phyloP scores from a whole-genome alignment of 352 stramenopile species.

The Phytophthora pluvialis region DNA sequence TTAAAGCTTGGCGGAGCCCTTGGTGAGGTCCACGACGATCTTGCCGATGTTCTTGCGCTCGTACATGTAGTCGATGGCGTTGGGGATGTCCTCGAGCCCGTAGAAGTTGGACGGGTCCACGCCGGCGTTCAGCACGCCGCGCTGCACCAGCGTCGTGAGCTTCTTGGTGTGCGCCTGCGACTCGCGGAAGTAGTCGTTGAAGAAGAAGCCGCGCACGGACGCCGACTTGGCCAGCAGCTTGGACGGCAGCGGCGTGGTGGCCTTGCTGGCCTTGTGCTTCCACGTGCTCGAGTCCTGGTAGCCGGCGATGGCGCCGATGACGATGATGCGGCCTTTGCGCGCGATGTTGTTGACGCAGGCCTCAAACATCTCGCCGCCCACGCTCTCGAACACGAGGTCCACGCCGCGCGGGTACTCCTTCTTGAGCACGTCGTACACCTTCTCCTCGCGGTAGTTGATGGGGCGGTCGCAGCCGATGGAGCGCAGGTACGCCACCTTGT shows the following conservation, averaged over 20 bases:
- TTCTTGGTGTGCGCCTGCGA: slow-evolving; percentile 48
- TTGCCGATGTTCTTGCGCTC: slow-evolving; percentile 85
- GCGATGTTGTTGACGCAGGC: slow-evolving; percentile 65
- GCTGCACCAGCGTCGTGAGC: slow-evolving; percentile 57
- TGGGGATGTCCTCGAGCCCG: slow-evolving; percentile 61
- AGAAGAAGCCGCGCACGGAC: slow-evolving; percentile 62
- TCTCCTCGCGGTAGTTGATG: slow-evolving; percentile 89
- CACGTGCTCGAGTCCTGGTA: slow-evolving; percentile 50
- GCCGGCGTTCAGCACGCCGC: slow-evolving; percentile 56
- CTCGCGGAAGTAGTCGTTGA: slow-evolving; percentile 46
- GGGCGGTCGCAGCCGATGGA: slow-evolving; percentile 73
- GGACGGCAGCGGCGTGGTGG: slow-evolving; percentile 33
- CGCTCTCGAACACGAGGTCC: slow-evolving; percentile 72
- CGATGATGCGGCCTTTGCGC: slow-evolving; percentile 60
- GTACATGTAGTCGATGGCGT: slow-evolving; percentile 80
- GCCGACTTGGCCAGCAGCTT: slow-evolving; percentile 46
- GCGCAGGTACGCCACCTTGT: slow-evolving; percentile 86
- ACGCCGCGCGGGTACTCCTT: slow-evolving; percentile 73
- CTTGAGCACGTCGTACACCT: slow-evolving; percentile 60
- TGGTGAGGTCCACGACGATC: slow-evolving; percentile 74
- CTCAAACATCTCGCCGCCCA: slow-evolving; percentile 63
- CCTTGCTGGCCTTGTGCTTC: slow-evolving; percentile 39
- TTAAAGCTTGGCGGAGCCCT: slow-evolving; percentile 38
- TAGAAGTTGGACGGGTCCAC: slow-evolving; percentile 59
- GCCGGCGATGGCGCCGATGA: slow-evolving; percentile 63